Percentiles rank a stretch among this genome's conserved stretches.
Evolutionary conservation across 306 rosid genomes (phyloP).

Genomic region (Ormosia semicastrata): DNA sequence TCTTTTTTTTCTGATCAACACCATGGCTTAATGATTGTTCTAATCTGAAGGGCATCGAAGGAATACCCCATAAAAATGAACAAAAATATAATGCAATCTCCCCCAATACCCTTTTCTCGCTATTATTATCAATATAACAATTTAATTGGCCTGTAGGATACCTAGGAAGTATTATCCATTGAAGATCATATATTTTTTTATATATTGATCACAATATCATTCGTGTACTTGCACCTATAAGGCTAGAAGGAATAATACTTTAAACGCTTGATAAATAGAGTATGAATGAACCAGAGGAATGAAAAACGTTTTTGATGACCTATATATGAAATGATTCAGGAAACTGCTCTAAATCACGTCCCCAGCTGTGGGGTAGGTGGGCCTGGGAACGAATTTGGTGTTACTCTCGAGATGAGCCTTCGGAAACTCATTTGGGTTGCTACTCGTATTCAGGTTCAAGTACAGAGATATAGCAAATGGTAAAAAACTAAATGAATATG

Average conservation of each 20-base stretch:
- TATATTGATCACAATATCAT: too few relatives aligned
- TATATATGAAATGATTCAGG: conserved; percentile 36
- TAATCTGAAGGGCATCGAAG: too few relatives aligned
- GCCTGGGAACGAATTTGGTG: conserved; percentile 51
- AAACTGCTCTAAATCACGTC: conserved; percentile 60
- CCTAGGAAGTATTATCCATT: too few relatives aligned
- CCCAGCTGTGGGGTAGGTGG: conserved; percentile 50
- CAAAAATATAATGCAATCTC: too few relatives aligned
- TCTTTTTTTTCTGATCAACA: too few relatives aligned
- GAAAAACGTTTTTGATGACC: neutral
- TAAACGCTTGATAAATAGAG: neutral
- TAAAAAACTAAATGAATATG: neutral
- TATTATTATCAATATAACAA: too few relatives aligned
- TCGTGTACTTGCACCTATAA: too few relatives aligned
- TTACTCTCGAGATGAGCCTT: conserved; percentile 67
- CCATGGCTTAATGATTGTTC: too few relatives aligned
- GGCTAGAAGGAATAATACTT: neutral
- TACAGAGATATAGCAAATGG: conserved; percentile 68
- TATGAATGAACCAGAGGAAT: neutral
- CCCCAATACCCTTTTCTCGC: too few relatives aligned
- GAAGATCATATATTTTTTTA: too few relatives aligned
- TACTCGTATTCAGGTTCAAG: conserved; percentile 66
- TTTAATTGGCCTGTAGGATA: too few relatives aligned
- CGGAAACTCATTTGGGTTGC: conserved; percentile 70
- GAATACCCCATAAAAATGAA: too few relatives aligned